Conservation (phyloP, 805 yeast genomes). For the Cyberlindnera subsufficiens region DNA sequence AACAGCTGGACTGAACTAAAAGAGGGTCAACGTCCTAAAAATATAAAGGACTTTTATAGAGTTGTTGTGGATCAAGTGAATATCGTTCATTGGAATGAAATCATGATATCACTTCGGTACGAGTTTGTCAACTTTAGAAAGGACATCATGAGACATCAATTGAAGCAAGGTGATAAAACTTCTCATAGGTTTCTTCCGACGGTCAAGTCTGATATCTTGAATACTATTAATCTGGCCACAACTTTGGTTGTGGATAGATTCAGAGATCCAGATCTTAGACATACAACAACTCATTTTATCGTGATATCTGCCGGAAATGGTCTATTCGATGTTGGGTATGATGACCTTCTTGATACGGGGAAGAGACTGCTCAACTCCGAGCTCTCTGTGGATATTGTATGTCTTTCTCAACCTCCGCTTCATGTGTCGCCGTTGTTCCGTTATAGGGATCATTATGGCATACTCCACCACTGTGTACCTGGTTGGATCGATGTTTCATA, state of each 20-base stretch:
- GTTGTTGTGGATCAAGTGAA: slow-evolving; percentile 95
- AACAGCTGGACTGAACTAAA: slow-evolving; percentile 51
- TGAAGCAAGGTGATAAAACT: slow-evolving; percentile 25
- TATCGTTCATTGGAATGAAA: slow-evolving; percentile 83
- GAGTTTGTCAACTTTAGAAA: slow-evolving; percentile 81
- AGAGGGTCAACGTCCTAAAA: slow-evolving; percentile 65
- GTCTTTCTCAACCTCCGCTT: slow-evolving; percentile 85
- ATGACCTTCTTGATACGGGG: slow-evolving; percentile 67
- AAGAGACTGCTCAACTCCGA: slow-evolving; percentile 72
- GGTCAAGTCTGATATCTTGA: slow-evolving; percentile 82
- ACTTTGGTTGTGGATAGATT: slow-evolving; percentile 73
- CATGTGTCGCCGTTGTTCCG: slow-evolving; percentile 89
- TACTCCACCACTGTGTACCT: slow-evolving; percentile 73
- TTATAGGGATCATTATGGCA: slow-evolving; percentile 46
- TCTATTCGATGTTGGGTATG: slow-evolving; percentile 83
- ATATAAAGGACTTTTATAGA: slow-evolving; percentile 74
- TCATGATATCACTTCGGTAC: slow-evolving; percentile 78
- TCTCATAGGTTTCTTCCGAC: slow-evolving; percentile 65
- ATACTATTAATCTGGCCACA: slow-evolving; percentile 80
- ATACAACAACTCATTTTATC: slow-evolving; percentile 86
- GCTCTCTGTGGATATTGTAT: slow-evolving; percentile 80
- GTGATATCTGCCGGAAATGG: slow-evolving; percentile 92
- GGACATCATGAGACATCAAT: slow-evolving; percentile 53
- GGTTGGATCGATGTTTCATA: slow-evolving; percentile 94
- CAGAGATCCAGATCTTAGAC: slow-evolving; percentile 78